Evolutionary conservation across 108 stramenopile genomes (phyloP).

Genomic region (Aurantiochytrium sp.): DNA sequence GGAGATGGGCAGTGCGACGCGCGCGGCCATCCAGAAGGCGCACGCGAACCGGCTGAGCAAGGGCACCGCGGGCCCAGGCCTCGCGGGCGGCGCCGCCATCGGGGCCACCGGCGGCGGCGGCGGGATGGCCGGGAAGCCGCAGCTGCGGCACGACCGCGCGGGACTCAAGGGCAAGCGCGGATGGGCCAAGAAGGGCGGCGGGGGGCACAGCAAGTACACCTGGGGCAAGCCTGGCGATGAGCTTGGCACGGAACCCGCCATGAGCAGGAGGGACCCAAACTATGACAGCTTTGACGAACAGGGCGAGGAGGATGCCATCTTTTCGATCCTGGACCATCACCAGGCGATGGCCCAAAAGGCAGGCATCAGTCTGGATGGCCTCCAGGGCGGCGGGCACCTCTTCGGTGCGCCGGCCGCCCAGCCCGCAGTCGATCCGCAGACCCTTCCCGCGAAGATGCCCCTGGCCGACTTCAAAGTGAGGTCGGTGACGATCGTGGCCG

Average conservation of each 20-base stretch:
- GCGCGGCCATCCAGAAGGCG: neutral
- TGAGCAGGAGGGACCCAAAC: neutral
- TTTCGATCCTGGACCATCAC: slow-evolving; percentile 12
- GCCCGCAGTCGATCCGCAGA: neutral
- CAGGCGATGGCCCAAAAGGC: slow-evolving; percentile 1
- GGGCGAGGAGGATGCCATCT: slow-evolving; percentile 10
- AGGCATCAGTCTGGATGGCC: neutral
- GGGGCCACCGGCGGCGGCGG: neutral
- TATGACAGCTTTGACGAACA: slow-evolving; percentile 21
- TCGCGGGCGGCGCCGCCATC: neutral
- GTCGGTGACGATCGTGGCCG: neutral
- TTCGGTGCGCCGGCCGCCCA: neutral
- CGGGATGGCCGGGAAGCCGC: neutral
- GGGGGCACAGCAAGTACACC: slow-evolving; percentile 24
- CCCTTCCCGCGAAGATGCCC: neutral
- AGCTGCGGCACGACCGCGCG: neutral
- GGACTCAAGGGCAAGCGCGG: slow-evolving; percentile 31
- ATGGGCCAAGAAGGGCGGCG: slow-evolving; percentile 30
- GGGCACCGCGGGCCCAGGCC: neutral
- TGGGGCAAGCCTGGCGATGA: slow-evolving; percentile 27
- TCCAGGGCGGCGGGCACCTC: neutral
- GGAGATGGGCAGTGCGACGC: neutral
- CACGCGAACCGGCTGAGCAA: neutral
- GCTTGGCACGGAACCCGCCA: neutral
- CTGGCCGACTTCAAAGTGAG: slow-evolving; percentile 15